Conservation (phyloP, 805 yeast species). For the Kodamaea neixiangensis region DNA sequence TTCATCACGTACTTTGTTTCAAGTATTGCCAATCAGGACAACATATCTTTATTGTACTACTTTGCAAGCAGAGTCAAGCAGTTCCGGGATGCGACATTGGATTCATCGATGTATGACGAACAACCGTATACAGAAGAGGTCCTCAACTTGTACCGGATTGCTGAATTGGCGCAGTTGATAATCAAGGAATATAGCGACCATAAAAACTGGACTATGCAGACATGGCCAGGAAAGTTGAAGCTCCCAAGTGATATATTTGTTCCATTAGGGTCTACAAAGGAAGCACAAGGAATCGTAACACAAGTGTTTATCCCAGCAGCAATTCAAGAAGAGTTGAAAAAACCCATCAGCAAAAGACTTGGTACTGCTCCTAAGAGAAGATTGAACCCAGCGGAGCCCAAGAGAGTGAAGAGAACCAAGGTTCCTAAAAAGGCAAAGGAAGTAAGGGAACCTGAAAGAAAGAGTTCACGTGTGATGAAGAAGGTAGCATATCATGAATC, state of each 20-base stretch:
- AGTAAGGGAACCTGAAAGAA: constrained; percentile 40
- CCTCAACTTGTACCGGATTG: constrained; percentile 57
- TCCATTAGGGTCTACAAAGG: constrained; percentile 57
- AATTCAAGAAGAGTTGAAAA: constrained; percentile 38
- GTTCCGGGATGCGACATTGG: constrained; percentile 58
- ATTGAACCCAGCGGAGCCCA: constrained; percentile 6
- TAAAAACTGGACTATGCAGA: constrained; percentile 67
- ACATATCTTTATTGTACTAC: constrained; percentile 72
- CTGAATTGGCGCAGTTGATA: constrained; percentile 72
- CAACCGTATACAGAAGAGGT: constrained; percentile 25
- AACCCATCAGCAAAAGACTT: constrained; percentile 21
- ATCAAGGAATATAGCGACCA: constrained; percentile 58
- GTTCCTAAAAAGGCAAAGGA: constrained; percentile 14
- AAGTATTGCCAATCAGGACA: constrained; percentile 61
- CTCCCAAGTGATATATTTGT: constrained; percentile 69
- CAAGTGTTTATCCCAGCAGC: constrained; percentile 57
- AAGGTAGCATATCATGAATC: constrained; percentile 36
- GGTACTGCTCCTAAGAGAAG: constrained; percentile 15
- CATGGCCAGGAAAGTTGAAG: constrained; percentile 80
- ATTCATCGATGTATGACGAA: constrained; percentile 28
- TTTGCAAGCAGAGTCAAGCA: constrained; percentile 79
- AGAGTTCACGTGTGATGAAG: constrained; percentile 40
- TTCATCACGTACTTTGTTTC: constrained; percentile 63
- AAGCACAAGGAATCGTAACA: constrained; percentile 58
- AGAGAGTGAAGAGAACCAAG: constrained; percentile 14